Base-by-base conservation (phyloP, 2,329 filamentous ascomycete species). In the Colletotrichum echinochloae region DNA sequence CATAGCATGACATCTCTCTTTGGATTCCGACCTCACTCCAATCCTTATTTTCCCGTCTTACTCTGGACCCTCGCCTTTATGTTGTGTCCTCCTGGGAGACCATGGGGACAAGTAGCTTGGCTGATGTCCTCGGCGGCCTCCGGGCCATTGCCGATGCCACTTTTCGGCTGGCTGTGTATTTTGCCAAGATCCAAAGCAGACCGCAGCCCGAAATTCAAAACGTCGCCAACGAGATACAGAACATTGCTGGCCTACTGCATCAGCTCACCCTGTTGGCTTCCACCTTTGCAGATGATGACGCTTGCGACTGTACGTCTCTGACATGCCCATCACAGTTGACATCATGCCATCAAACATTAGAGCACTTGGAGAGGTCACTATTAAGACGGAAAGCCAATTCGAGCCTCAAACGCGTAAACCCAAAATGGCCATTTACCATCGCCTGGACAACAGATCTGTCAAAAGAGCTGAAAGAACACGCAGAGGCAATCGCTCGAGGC, bases 381-480 rank as follows among this genome's bases (percentile, higher is more conserved):
- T 16, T 18, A 23, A 46, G 18, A 59, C 35, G 33, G 7, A 52
- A 14, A 20, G 44, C 7, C n/a, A 7, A 35, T 48, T 28, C 33
- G 16, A 37, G 5, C 3, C 48, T 14, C 16, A 37, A 30, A 33
- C 37, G 9, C 2, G 2, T 5, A n/a, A 37, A 7, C 6, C 26
- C 33, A 0, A 59, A 39, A 44, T 64, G 65, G 65, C 65, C 65
- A 2, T 68, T 68, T 16, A 68, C 65, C 0, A 52, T 16, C 5
- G 60, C 66, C 0, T 67, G 60, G 59, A 67, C 51, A 16, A 4
- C 26, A 35, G 65, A 64, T n/a, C n/a, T 65, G 16, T 6, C 60
- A 2, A 7, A 30, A n/a, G 66, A 65, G 23, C 44, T 68, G 5
- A 28, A 28, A 1, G 20, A 46, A 11, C 37, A 54, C 23, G 46